Conservation (phyloP, 495 filamentous ascomycete genomes). For the Chaetomidium leptoderma region DNA sequence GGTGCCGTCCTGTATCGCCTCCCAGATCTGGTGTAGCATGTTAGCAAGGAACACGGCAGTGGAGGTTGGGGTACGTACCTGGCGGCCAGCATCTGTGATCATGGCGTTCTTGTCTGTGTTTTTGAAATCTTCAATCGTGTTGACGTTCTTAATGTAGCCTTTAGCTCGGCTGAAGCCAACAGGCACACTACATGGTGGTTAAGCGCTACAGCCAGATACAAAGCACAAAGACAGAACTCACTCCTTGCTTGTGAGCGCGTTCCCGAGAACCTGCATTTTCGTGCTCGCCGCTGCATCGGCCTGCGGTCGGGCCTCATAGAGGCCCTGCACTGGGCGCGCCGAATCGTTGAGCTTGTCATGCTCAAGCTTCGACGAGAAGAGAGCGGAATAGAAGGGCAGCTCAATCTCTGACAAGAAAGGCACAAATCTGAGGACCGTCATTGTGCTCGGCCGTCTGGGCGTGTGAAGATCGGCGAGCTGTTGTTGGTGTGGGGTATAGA, state of each 20-base stretch:
- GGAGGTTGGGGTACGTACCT: slow-evolving; percentile 49
- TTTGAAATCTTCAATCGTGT: slow-evolving; percentile 90
- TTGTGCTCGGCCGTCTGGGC: neutral
- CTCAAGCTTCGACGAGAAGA: slow-evolving; percentile 88
- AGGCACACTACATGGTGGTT: slow-evolving; percentile 56
- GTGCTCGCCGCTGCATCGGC: slow-evolving; percentile 66
- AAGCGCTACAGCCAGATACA: neutral
- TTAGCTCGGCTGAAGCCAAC: slow-evolving; percentile 74
- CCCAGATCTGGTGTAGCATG: slow-evolving; percentile 69
- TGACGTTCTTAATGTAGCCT: slow-evolving; percentile 91
- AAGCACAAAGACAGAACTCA: slow-evolving; percentile 42
- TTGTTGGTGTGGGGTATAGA: neutral
- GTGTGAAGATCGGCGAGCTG: neutral
- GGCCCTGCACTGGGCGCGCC: slow-evolving; percentile 75
- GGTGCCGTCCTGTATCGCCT: slow-evolving; percentile 90
- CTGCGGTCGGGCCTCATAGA: slow-evolving; percentile 76
- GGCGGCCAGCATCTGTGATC: slow-evolving; percentile 68
- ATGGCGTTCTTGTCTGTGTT: slow-evolving; percentile 66
- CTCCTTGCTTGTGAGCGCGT: slow-evolving; percentile 76
- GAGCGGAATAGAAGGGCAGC: slow-evolving; percentile 84
- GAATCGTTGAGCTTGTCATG: slow-evolving; percentile 95
- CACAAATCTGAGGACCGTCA: slow-evolving; percentile 54
- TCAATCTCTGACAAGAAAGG: slow-evolving; percentile 92
- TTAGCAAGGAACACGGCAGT: slow-evolving; percentile 16
- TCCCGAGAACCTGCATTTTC: slow-evolving; percentile 83